These are phyloP conservation scores for Guillardia theta DNA, from an alignment of 78 protist species.

Conservation along the genomic window DNA sequence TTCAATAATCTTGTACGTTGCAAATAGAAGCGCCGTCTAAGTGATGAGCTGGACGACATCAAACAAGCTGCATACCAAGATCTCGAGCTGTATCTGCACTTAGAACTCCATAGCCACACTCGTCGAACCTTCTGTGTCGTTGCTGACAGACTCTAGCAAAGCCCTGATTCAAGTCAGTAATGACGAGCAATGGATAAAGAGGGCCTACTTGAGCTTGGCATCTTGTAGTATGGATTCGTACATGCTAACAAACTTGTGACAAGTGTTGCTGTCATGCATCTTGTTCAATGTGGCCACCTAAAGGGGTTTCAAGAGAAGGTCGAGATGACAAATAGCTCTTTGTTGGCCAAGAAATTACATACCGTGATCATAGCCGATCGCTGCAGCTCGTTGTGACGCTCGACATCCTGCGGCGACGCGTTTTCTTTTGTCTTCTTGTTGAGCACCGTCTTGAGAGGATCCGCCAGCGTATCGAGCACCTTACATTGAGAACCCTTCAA, in stretches of 20 bases:
- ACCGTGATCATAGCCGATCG: slow-evolving; percentile 2
- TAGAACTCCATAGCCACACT: too few species aligned
- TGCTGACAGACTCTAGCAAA: too few species aligned
- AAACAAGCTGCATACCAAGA: slow-evolving; percentile 43
- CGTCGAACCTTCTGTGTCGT: too few species aligned
- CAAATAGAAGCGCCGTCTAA: too few species aligned
- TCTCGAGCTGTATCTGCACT: too few species aligned
- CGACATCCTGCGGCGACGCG: slow-evolving; percentile 23
- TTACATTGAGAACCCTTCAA: too few species aligned
- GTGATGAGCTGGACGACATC: slow-evolving; percentile 41
- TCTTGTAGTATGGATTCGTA: neutral
- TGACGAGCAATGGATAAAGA: too few species aligned
- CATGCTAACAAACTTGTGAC: slow-evolving; percentile 3
- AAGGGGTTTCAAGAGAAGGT: neutral
- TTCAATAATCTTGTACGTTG: too few species aligned
- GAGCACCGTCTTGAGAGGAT: slow-evolving; percentile 18
- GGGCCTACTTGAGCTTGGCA: neutral
- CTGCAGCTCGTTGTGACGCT: slow-evolving; percentile 46
- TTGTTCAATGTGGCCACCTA: neutral
- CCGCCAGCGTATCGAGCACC: slow-evolving; percentile 8
- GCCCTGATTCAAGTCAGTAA: too few species aligned
- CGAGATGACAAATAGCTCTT: neutral
- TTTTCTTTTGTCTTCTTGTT: neutral
- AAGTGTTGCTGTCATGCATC: neutral
- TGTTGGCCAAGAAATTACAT: neutral